A percentile compares a stretch with the other conserved stretches of the same genome.
Evolutionary conservation across 1,284 basidiomycete species (phyloP).

Genomic region (Papiliotrema laurentii): DNA sequence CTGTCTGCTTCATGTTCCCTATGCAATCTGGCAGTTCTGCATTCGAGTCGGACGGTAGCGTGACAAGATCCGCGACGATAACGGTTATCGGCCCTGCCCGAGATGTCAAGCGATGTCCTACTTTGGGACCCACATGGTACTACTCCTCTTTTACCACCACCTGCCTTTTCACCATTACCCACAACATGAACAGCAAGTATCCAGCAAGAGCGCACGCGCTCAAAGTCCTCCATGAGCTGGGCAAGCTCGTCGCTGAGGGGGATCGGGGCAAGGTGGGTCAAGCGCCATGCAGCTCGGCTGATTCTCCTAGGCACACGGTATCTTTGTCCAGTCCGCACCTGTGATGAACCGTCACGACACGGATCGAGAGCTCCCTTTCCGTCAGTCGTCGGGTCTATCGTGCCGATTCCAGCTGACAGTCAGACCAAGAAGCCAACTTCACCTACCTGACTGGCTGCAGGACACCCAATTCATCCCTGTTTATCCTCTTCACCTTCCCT

Average conservation of each 20-base stretch:
- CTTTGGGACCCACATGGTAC: too few species aligned
- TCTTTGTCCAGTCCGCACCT: slow-evolving; percentile 48
- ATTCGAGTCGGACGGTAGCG: too few species aligned
- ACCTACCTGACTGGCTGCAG: slow-evolving; percentile 76
- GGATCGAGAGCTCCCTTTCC: slow-evolving; percentile 75
- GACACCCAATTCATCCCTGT: slow-evolving; percentile 63
- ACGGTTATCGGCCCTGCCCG: not conserved
- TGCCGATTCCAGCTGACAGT: not conserved
- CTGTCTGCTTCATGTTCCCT: too few species aligned
- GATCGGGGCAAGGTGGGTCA: slow-evolving; percentile 26
- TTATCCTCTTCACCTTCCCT: slow-evolving; percentile 54
- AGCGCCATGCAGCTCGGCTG: not conserved
- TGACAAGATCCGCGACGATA: too few species aligned
- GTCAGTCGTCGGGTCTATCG: slow-evolving; percentile 42
- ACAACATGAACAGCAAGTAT: slow-evolving; percentile 14
- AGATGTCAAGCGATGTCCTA: too few species aligned
- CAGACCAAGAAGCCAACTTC: slow-evolving; percentile 74
- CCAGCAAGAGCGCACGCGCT: slow-evolving; percentile 41
- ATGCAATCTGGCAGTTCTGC: too few species aligned
- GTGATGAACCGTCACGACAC: slow-evolving; percentile 75
- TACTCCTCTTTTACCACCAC: too few species aligned
- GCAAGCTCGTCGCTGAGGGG: slow-evolving; percentile 22
- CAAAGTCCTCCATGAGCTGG: slow-evolving; percentile 36
- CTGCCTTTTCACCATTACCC: not conserved
- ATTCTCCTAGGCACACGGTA: slow-evolving; percentile 21